Conservation (phyloP, 2,329 filamentous ascomycete genomes). For the Penicillium aurantiogriseum region DNA sequence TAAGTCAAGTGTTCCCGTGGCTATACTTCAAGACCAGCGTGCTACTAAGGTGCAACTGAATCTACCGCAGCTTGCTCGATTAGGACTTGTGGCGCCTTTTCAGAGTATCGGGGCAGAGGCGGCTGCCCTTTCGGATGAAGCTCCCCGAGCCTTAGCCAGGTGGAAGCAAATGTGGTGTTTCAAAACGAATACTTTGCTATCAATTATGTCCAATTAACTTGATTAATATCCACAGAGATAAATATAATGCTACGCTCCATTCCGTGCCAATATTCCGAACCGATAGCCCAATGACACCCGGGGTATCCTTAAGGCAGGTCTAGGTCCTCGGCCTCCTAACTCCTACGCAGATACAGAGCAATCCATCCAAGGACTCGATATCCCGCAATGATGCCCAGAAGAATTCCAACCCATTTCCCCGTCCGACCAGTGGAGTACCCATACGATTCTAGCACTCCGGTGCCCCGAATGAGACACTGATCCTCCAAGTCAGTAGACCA, state of each 20-base stretch:
- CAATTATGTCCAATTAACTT: neutral
- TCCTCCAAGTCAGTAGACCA: slow-evolving; percentile 62
- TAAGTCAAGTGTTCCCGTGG: neutral
- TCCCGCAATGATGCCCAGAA: slow-evolving; percentile 71
- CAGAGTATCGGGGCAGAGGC: neutral
- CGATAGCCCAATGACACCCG: neutral
- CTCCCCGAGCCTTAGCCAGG: neutral
- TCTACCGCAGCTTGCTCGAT: neutral
- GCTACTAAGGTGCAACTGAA: neutral
- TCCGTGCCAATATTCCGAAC: neutral
- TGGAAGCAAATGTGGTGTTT: neutral
- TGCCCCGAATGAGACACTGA: slow-evolving; percentile 69
- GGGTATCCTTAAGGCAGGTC: neutral
- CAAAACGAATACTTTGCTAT: neutral
- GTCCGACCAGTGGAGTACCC: slow-evolving; percentile 64
- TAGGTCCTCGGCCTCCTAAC: neutral
- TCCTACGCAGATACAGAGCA: slow-evolving; percentile 45
- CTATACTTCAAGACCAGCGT: neutral
- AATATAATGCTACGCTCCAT: neutral
- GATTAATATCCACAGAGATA: neutral
- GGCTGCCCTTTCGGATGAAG: neutral
- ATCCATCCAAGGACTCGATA: slow-evolving; percentile 69
- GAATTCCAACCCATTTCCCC: slow-evolving; percentile 72
- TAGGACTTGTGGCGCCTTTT: neutral
- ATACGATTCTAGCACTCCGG: slow-evolving; percentile 67